Percentiles rank a stretch among this genome's conserved stretches.
These are phyloP conservation scores for Colletotrichum echinochloae DNA, from an alignment of 2,329 filamentous ascomycete genomes.

Conservation along the genomic window DNA sequence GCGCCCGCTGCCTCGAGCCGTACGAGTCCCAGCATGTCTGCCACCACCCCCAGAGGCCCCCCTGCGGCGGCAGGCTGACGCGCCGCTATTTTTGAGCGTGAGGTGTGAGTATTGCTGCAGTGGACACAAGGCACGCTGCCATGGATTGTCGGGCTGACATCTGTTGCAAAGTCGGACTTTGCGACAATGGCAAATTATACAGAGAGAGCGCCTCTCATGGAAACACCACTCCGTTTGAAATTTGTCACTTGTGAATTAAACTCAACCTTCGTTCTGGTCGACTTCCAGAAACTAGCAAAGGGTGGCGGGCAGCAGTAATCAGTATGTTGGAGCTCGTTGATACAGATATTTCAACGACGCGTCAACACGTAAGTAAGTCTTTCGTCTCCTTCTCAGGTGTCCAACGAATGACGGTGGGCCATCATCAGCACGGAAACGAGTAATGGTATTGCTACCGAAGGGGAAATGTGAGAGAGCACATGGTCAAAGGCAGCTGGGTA, in stretches of 20 bases:
- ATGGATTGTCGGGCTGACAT: not conserved
- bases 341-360: not conserved
- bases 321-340: not conserved
- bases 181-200: not conserved
- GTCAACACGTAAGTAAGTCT: not conserved
- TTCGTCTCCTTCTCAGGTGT: not conserved
- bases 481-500: no score
- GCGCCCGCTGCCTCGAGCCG: constrained; percentile 39
- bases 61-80: not conserved
- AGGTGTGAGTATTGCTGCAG: not conserved
- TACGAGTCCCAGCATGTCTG: constrained; percentile 41
- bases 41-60: constrained; percentile 18
- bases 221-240: not conserved
- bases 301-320: not conserved
- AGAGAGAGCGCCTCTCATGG: not conserved
- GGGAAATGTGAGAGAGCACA: not conserved
- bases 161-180: not conserved
- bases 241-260: not conserved
- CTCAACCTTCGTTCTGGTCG: not conserved
- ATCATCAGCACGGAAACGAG: not conserved
- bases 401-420: not conserved
- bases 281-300: not conserved
- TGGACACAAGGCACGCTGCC: not conserved
- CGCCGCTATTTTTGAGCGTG: not conserved
- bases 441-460: not conserved